phyloP scores from a whole-genome alignment of 257 asterid genomes.

The Pogostemon cablin region DNA sequence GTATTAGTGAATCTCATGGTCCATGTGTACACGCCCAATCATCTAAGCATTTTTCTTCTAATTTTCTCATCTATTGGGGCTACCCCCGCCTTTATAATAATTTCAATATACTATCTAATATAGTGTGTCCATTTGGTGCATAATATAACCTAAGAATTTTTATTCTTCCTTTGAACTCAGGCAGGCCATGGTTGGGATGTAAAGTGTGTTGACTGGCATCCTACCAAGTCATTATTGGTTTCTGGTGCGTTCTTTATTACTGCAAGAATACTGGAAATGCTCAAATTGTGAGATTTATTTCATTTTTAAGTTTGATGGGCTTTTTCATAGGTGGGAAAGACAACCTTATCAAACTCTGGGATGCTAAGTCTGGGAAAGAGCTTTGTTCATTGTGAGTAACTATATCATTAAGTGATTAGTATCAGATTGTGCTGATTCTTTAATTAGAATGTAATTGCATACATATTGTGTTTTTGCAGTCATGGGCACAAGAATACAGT shows the following conservation, averaged over 20 bases:
- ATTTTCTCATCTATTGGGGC: not conserved
- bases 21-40: not conserved
- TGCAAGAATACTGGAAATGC: conserved; percentile 1
- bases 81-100: not conserved
- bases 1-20: not conserved
- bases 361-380: conserved; percentile 93
- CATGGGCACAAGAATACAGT: conserved; percentile 97
- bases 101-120: not conserved
- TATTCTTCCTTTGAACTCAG: conserved; percentile 82
- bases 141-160: conserved; percentile 58
- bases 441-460: conserved; percentile 32
- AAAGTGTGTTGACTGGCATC: conserved; percentile 99
- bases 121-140: conserved; percentile 18
- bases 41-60: not conserved
- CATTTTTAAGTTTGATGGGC: conserved; percentile 28
- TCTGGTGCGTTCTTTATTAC: conserved; percentile 63
- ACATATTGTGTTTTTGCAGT: conserved; percentile 52
- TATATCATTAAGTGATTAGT: conserved; percentile 14
- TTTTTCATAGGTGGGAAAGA: conserved; percentile 90
- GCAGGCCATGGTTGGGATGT: conserved; percentile 99
- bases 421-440: conserved; percentile 20
- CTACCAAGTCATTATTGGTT: conserved; percentile 87
- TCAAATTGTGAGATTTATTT: conserved; percentile 13
- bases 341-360: conserved; percentile 98
- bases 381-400: conserved; percentile 86